Conservation (phyloP, 2,329 filamentous ascomycete species). For the Fusarium duplospermum region DNA sequence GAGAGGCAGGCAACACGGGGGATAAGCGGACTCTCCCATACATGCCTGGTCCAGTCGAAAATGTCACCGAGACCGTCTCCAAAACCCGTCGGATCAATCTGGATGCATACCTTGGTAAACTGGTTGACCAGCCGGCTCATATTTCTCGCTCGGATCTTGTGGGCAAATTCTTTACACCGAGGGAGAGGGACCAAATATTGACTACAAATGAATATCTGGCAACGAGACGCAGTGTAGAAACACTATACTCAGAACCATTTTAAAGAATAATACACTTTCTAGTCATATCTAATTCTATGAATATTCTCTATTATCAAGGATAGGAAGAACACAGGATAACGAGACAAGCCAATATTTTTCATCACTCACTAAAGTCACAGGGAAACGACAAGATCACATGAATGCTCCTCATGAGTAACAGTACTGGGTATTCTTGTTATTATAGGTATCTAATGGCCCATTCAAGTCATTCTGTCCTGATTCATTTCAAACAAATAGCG, state of each 20-base stretch:
- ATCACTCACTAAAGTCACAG: neutral
- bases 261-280: too few species aligned
- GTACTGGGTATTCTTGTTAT: constrained; percentile 1
- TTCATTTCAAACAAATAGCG: neutral
- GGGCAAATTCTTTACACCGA: neutral
- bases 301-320: too few species aligned
- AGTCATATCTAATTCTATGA: too few species aligned
- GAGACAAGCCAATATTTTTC: neutral
- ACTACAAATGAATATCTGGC: neutral
- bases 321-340: too few species aligned
- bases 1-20: neutral
- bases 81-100: neutral
- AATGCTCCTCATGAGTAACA: neutral
- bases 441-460: neutral
- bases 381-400: neutral
- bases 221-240: too few species aligned
- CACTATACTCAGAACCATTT: too few species aligned
- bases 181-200: neutral
- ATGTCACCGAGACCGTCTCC: neutral
- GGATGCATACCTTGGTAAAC: neutral
- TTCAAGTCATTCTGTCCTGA: neutral
- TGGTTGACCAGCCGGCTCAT: neutral
- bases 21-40: neutral
- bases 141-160: neutral
- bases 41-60: neutral